Conservation (phyloP, 2,329 filamentous ascomycete genomes). For the Fusarium sp. region DNA sequence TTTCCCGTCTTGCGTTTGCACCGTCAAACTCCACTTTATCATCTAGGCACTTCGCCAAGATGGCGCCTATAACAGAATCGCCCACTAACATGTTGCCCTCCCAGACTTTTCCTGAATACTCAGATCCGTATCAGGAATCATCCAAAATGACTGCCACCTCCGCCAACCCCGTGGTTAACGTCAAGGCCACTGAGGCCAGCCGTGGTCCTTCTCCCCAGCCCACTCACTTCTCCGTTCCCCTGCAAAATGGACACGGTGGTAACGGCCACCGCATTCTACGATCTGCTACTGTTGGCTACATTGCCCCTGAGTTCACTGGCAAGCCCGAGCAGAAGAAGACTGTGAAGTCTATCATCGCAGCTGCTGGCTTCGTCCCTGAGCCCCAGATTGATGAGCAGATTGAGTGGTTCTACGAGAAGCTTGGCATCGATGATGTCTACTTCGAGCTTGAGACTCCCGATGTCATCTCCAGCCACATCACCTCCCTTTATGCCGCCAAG, state of each 20-base stretch:
- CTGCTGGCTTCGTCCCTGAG: slow-evolving; percentile 86
- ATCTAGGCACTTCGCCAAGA: slow-evolving; percentile 41
- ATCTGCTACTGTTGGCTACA: slow-evolving; percentile 92
- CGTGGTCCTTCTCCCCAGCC: slow-evolving; percentile 88
- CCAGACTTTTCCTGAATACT: slow-evolving; percentile 60
- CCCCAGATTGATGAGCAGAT: slow-evolving; percentile 87
- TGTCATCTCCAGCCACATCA: slow-evolving; percentile 92
- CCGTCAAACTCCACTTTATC: slow-evolving; percentile 11
- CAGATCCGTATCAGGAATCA: slow-evolving; percentile 52
- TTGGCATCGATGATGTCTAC: slow-evolving; percentile 98
- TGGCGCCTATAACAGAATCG: slow-evolving; percentile 53
- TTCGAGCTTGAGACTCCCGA: slow-evolving; percentile 90
- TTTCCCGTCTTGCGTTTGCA: slow-evolving; percentile 25
- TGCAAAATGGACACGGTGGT: slow-evolving; percentile 57
- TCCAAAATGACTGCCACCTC: slow-evolving; percentile 50
- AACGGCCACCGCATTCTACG: slow-evolving; percentile 80
- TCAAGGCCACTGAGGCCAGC: slow-evolving; percentile 54
- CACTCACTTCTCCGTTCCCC: slow-evolving; percentile 81
- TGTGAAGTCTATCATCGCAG: slow-evolving; percentile 83
- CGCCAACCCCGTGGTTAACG: slow-evolving; percentile 55
- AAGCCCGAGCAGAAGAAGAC: slow-evolving; percentile 91
- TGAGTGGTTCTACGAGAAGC: slow-evolving; percentile 96
- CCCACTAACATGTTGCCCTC: slow-evolving; percentile 53
- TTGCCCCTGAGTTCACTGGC: slow-evolving; percentile 92
- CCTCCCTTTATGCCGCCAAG: slow-evolving; percentile 96